phyloP scores from a whole-genome alignment of 2,329 filamentous ascomycete species.

The Exophiala oligosperma region DNA sequence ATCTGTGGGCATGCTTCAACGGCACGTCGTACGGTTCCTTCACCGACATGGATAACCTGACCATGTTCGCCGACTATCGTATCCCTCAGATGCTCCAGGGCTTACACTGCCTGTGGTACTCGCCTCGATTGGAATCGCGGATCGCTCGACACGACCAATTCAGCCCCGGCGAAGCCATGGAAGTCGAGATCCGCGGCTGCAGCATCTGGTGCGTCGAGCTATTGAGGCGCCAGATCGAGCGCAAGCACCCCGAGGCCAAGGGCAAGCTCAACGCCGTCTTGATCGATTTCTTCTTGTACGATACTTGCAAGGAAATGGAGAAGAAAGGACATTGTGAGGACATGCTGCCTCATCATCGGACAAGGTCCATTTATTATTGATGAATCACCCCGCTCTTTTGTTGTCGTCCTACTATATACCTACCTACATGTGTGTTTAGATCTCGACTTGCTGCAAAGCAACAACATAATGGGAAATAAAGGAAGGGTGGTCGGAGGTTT shows the following conservation, averaged over 20 bases:
- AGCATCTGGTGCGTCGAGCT: slow-evolving; percentile 97
- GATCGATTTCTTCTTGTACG: slow-evolving; percentile 97
- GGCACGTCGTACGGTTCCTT: slow-evolving; percentile 78
- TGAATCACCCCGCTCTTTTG: neutral
- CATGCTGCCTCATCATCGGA: slow-evolving; percentile 44
- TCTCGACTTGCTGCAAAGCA: neutral
- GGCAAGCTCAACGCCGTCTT: slow-evolving; percentile 75
- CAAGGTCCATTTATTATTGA: slow-evolving; percentile 30
- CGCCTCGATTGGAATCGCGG: slow-evolving; percentile 71
- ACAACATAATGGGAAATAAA: neutral
- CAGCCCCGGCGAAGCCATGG: slow-evolving; percentile 72
- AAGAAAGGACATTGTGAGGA: slow-evolving; percentile 34
- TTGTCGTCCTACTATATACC: no score
- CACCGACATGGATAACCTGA: slow-evolving; percentile 81
- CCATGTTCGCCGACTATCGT: slow-evolving; percentile 98
- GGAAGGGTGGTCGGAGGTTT: neutral
- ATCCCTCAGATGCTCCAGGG: slow-evolving; percentile 89
- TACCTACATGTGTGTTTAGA: neutral
- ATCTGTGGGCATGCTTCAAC: slow-evolving; percentile 94
- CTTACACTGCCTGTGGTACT: slow-evolving; percentile 80
- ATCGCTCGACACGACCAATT: slow-evolving; percentile 67
- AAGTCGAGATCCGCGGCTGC: slow-evolving; percentile 85
- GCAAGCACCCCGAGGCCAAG: slow-evolving; percentile 58
- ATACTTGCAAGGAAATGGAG: slow-evolving; percentile 86
- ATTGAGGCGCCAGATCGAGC: slow-evolving; percentile 76